A percentile compares a stretch with the other conserved stretches of the same genome.
phyloP scores from a whole-genome alignment of 2,329 filamentous ascomycete species.

The Colletotrichum higginsianum region DNA sequence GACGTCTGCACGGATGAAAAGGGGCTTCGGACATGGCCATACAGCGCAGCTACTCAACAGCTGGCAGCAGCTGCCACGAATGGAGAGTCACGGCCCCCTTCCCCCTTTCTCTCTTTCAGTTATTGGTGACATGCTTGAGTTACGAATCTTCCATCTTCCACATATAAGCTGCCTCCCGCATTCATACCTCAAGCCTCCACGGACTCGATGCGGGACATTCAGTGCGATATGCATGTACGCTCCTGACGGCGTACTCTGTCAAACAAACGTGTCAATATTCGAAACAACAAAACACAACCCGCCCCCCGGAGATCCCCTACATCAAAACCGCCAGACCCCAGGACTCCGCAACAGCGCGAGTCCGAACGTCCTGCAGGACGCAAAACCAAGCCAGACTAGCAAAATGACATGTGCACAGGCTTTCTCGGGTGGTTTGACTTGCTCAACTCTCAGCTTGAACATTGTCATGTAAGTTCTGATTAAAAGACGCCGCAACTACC shows the following conservation, averaged over 20 bases:
- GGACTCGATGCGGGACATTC: not conserved
- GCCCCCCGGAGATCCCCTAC: not conserved
- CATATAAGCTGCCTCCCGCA: not conserved
- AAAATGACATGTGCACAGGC: not conserved
- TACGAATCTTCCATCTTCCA: no score
- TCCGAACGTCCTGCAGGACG: not conserved
- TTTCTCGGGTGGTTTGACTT: not conserved
- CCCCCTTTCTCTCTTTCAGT: no score
- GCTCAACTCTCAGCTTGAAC: not conserved
- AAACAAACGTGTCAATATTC: not conserved
- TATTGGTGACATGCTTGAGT: no score
- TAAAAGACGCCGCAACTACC: no score
- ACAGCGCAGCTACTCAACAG: not conserved
- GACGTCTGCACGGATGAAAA: slow-evolving; percentile 9
- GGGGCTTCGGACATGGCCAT: not conserved
- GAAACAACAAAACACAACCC: not conserved
- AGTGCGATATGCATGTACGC: not conserved
- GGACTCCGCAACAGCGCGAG: not conserved
- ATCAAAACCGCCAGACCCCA: not conserved
- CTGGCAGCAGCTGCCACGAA: no score
- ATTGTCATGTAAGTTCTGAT: not conserved
- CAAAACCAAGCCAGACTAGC: not conserved
- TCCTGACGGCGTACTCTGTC: not conserved
- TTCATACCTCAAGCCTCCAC: not conserved
- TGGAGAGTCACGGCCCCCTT: no score